Evolutionary conservation across 23 red algal species (phyloP).

Genomic region (Rhodosorus marinus): DNA sequence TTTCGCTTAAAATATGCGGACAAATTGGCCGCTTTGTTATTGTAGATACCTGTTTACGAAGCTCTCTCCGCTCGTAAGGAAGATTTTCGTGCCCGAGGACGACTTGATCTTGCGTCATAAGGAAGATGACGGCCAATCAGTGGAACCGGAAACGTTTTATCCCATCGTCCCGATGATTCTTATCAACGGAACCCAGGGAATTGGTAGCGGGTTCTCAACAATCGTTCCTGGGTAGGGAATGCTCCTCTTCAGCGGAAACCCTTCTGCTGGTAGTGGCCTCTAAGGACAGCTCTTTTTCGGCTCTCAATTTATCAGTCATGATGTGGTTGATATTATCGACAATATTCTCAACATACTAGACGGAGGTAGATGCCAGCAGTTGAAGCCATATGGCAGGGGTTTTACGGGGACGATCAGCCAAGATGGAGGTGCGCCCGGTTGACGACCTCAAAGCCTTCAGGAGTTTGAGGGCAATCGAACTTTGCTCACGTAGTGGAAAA

Average conservation of each 20-base stretch:
- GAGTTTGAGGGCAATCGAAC: neutral
- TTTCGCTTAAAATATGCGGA: too few species aligned
- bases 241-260: constrained; percentile 5
- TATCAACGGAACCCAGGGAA: constrained; percentile 26
- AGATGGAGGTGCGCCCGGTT: neutral
- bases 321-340: neutral
- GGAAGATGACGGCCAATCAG: constrained; percentile 19
- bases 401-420: neutral
- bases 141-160: constrained; percentile 19
- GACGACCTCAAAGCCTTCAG: neutral
- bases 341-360: too few species aligned
- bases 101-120: constrained; percentile 16
- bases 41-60: constrained; percentile 37
- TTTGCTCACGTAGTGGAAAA: neutral
- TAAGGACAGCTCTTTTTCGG: neutral
- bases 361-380: neutral
- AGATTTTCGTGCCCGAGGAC: constrained; percentile 18
- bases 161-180: constrained; percentile 24
- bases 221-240: constrained; percentile 16
- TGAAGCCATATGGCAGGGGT: neutral
- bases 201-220: constrained; percentile 31
- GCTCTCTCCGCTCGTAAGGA: constrained; percentile 8
- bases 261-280: neutral
- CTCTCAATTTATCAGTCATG: neutral
- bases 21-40: too few species aligned